phyloP scores from a whole-genome alignment of 2,329 filamentous ascomycete genomes.

The Claviceps capensis region DNA sequence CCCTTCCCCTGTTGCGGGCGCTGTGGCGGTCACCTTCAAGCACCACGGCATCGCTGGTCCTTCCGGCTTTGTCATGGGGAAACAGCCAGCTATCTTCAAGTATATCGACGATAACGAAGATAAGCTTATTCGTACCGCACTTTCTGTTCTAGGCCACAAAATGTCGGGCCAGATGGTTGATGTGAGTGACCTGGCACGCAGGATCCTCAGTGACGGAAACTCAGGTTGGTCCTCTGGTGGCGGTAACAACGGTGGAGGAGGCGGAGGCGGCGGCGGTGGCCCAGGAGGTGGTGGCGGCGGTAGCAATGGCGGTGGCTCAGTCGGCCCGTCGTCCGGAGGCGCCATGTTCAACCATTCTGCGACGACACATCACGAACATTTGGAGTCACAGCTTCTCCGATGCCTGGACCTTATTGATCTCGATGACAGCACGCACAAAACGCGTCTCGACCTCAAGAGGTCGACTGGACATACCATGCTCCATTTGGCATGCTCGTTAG shows the following conservation, averaged over 20 bases:
- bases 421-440: constrained; percentile 55
- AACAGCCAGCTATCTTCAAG: constrained; percentile 45
- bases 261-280: not conserved
- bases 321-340: constrained; percentile 28
- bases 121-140: constrained; percentile 52
- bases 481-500: constrained; percentile 63
- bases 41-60: constrained; percentile 29
- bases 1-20: constrained; percentile 51
- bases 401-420: constrained; percentile 69
- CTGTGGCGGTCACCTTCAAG: constrained; percentile 58
- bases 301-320: constrained; percentile 13
- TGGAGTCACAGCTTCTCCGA: constrained; percentile 56
- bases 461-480: constrained; percentile 67
- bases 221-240: constrained; percentile 31
- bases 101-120: constrained; percentile 62
- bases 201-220: constrained; percentile 39
- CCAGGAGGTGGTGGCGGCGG: constrained; percentile 12
- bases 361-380: constrained; percentile 28
- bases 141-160: constrained; percentile 50
- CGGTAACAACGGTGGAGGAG: not conserved
- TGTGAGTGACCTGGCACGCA: constrained; percentile 45
- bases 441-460: constrained; percentile 51
- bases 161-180: constrained; percentile 50
- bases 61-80: constrained; percentile 22
- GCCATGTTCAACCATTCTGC: constrained; percentile 27